phyloP scores from a whole-genome alignment of 768 basidiomycete genomes.

The Naganishia onofrii region DNA sequence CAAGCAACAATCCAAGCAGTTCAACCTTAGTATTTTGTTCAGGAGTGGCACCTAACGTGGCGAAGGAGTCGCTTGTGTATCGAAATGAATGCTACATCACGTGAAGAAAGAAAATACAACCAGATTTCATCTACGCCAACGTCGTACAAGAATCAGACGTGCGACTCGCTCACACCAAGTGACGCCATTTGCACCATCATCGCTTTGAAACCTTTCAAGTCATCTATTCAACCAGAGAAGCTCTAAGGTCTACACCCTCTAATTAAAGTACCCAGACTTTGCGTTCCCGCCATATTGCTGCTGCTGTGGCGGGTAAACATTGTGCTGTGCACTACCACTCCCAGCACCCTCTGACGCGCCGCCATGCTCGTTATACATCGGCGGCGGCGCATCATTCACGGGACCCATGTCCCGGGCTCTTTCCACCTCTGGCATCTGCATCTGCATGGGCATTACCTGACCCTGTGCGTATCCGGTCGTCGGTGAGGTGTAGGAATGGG shows the following conservation, averaged over 20 bases:
- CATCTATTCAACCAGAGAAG: background rate
- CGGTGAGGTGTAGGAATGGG: background rate
- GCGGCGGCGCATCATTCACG: constrained; percentile 8
- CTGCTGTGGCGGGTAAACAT: background rate
- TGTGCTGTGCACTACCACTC: background rate
- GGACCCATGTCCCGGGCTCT: constrained; percentile 13
- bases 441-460: background rate
- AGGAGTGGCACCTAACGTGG: too few species aligned
- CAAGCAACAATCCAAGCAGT: too few species aligned
- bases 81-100: too few species aligned
- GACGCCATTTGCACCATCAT: too few species aligned
- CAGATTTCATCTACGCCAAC: too few species aligned
- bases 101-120: too few species aligned
- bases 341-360: background rate
- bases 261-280: constrained; percentile 19
- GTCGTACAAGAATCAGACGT: too few species aligned
- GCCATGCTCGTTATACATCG: background rate
- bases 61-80: too few species aligned
- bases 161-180: too few species aligned
- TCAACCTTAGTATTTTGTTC: too few species aligned
- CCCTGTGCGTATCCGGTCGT: background rate
- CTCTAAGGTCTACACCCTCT: background rate
- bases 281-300: background rate
- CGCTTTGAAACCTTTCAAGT: too few species aligned
- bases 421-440: background rate